A percentile compares a stretch with the other conserved stretches of the same genome.
phyloP scores from a whole-genome alignment of 352 stramenopile species.

The Phytophthora tentaculata region DNA sequence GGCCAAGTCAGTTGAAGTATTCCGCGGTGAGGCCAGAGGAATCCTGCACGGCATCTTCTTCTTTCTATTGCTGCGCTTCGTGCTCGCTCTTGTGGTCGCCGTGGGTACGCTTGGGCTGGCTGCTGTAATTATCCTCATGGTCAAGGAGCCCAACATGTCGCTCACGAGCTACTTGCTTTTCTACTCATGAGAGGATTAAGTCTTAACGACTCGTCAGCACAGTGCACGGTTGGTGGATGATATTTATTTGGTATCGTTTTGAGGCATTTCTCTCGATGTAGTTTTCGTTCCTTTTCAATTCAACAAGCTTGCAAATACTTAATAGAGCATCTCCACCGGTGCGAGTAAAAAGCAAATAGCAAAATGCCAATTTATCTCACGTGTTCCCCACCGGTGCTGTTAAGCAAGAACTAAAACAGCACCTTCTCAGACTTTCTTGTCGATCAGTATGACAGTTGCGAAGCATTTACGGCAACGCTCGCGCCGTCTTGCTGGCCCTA shows the following conservation, averaged over 20 bases:
- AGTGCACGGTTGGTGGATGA: background rate
- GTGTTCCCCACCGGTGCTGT: no score
- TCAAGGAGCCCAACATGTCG: conserved; percentile 41
- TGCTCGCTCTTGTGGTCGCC: conserved; percentile 46
- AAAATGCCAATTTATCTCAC: no score
- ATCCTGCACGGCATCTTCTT: conserved; percentile 73
- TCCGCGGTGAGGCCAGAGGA: conserved; percentile 59
- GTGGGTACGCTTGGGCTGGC: conserved; percentile 41
- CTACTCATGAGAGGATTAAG: conserved; percentile 28
- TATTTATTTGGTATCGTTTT: conserved; percentile 40
- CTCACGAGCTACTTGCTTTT: conserved; percentile 43
- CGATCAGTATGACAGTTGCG: no score
- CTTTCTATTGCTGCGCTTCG: conserved; percentile 60
- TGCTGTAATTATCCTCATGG: conserved; percentile 43
- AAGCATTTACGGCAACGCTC: no score
- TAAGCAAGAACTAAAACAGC: no score
- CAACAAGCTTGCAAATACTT: no score
- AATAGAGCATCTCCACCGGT: no score
- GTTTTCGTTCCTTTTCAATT: no score
- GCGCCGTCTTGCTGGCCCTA: no score
- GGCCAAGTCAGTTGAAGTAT: conserved; percentile 62
- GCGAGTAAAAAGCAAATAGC: no score
- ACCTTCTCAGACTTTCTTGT: no score
- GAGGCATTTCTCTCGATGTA: conserved; percentile 13
- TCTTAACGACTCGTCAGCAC: background rate